phyloP scores from a whole-genome alignment of 2,329 filamentous ascomycete species.

The Apiospora marii region DNA sequence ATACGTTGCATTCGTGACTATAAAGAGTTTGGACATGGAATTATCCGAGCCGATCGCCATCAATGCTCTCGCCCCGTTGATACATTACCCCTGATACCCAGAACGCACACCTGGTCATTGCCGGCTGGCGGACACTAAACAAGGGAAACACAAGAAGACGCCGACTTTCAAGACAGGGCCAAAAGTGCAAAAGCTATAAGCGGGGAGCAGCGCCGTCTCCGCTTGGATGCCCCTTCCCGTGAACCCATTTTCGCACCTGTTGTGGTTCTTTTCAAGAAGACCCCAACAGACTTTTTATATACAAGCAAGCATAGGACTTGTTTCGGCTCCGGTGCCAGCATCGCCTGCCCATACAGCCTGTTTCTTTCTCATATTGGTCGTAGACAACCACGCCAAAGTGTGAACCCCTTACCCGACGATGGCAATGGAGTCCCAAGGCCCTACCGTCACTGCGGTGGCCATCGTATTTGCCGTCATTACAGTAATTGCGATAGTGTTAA shows the following conservation, averaged over 20 bases:
- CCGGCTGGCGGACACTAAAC: neutral
- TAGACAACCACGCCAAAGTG: neutral
- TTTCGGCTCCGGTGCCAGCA: neutral
- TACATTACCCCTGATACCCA: neutral
- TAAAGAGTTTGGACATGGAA: neutral
- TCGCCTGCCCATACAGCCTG: neutral
- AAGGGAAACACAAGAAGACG: neutral
- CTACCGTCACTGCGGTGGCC: conserved; percentile 43
- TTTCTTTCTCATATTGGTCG: conserved; percentile 29
- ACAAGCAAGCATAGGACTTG: conserved; percentile 19
- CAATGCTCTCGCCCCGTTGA: neutral
- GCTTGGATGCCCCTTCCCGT: neutral
- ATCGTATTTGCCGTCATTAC: conserved; percentile 48
- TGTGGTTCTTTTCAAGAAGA: neutral
- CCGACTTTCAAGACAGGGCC: neutral
- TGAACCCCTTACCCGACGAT: neutral
- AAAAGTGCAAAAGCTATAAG: neutral
- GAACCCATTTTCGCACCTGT: neutral
- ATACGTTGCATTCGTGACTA: neutral
- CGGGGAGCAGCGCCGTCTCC: conserved; percentile 6
- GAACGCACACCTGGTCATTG: neutral
- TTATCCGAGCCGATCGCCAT: conserved; percentile 11
- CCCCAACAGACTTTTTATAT: neutral
- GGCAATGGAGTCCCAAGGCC: conserved; percentile 42
- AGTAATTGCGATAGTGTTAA: conserved; percentile 45